These are phyloP conservation scores for Crithidia brevicula DNA, from an alignment of 208 protist genomes.

Conservation along the genomic window DNA sequence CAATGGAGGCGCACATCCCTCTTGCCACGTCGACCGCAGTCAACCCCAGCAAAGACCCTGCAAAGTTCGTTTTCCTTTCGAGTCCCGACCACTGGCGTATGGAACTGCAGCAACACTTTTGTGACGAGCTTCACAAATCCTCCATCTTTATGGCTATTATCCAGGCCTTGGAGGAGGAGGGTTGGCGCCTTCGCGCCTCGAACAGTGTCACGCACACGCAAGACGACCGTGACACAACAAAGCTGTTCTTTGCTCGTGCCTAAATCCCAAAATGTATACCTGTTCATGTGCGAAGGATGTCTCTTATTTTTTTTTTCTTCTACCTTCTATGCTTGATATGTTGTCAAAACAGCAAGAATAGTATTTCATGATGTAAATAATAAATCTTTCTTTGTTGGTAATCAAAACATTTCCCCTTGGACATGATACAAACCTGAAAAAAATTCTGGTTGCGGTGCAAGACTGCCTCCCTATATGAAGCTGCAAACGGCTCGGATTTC, in stretches of 20 bases:
- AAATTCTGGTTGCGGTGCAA: too few relatives aligned
- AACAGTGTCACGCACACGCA: conserved; percentile 56
- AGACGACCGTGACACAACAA: conserved; percentile 65
- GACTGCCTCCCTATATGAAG: too few relatives aligned
- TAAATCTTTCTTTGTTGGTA: conserved; percentile 1
- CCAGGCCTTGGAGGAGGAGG: conserved; percentile 80
- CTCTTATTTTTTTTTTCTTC: conserved; percentile 2
- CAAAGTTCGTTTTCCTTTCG: conserved; percentile 76
- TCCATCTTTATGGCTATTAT: conserved; percentile 80
- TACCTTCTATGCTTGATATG: conserved; percentile 6
- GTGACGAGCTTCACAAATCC: conserved; percentile 89
- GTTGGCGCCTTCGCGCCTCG: conserved; percentile 84
- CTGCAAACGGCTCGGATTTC: too few relatives aligned
- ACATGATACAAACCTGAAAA: too few relatives aligned
- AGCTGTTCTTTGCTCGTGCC: conserved; percentile 86
- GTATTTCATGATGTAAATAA: neutral
- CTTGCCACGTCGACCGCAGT: conserved; percentile 70
- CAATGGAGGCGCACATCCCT: conserved; percentile 80
- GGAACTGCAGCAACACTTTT: conserved; percentile 91
- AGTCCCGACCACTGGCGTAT: conserved; percentile 91
- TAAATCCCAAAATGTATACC: conserved; percentile 16
- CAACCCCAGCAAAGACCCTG: conserved; percentile 70
- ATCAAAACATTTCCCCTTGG: too few relatives aligned
- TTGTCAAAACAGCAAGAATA: too few relatives aligned
- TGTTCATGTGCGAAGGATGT: neutral